Evolutionary conservation across 2,329 filamentous ascomycete genomes (phyloP).

Genomic region (Coniochaeta pulveracea): DNA sequence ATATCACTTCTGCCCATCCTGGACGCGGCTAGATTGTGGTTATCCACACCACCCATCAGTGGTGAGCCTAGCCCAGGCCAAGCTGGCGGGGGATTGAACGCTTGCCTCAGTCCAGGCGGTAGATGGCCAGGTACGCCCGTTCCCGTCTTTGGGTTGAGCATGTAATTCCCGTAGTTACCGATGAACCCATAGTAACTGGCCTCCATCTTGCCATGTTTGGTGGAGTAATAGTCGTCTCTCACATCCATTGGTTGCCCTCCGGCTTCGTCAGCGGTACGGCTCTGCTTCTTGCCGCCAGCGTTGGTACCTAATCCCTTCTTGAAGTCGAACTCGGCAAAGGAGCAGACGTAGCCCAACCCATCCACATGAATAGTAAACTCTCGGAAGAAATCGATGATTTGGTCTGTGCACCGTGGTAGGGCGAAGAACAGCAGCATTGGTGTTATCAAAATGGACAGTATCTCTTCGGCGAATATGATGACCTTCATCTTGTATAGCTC

Average conservation of each 20-base stretch:
- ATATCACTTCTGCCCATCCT: constrained; percentile 33
- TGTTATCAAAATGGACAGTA: constrained; percentile 84
- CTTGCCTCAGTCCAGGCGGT: constrained; percentile 40
- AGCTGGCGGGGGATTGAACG: constrained; percentile 64
- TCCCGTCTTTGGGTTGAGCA: constrained; percentile 58
- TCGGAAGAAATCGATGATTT: constrained; percentile 93
- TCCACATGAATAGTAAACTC: constrained; percentile 97
- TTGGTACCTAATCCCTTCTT: constrained; percentile 78
- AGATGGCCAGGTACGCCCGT: constrained; percentile 47
- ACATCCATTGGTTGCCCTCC: constrained; percentile 41
- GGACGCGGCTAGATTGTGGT: constrained; percentile 40
- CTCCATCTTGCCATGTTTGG: constrained; percentile 97
- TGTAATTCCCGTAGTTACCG: constrained; percentile 84
- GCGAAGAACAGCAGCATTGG: constrained; percentile 82
- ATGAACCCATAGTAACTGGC: constrained; percentile 92
- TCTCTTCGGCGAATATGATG: constrained; percentile 83
- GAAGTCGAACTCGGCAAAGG: constrained; percentile 95
- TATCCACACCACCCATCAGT: constrained; percentile 30
- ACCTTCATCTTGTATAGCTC: constrained; percentile 86
- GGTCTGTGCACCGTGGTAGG: constrained; percentile 78
- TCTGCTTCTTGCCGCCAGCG: constrained; percentile 26
- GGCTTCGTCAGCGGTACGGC: too few species aligned
- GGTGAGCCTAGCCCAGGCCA: constrained; percentile 63
- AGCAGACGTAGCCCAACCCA: constrained; percentile 90
- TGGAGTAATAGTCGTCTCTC: constrained; percentile 85